phyloP scores from a whole-genome alignment of 257 asterid genomes.

The Eucommia ulmoides region DNA sequence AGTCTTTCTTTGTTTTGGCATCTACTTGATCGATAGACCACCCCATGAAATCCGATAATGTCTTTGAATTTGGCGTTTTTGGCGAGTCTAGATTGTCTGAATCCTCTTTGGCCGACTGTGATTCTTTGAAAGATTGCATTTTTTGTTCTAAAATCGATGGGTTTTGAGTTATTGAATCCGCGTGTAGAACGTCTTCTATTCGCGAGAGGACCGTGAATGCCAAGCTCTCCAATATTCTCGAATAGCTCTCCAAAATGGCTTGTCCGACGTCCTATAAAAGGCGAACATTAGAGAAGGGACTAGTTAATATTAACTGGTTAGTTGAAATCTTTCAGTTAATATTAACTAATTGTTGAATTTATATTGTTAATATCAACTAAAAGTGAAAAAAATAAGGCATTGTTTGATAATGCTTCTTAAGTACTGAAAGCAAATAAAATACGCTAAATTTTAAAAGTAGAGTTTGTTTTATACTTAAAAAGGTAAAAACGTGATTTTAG shows the following conservation, averaged over 20 bases:
- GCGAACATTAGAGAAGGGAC: too few species aligned
- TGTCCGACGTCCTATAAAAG: conserved; percentile 83
- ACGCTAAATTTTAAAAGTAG: neutral
- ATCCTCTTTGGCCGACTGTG: conserved; percentile 3
- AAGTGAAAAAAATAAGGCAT: conserved; percentile 7
- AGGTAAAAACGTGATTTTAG: too few species aligned
- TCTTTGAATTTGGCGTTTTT: conserved; percentile 26
- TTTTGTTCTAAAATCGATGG: conserved; percentile 25
- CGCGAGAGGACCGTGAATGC: conserved; percentile 75
- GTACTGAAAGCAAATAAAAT: neutral
- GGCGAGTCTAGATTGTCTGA: conserved; percentile 15
- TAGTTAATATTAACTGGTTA: too few species aligned
- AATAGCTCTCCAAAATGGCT: conserved; percentile 81
- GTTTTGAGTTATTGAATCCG: conserved; percentile 39
- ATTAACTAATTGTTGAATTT: too few species aligned
- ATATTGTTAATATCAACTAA: too few species aligned
- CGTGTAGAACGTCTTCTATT: conserved; percentile 68
- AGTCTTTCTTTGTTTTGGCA: conserved; percentile 16
- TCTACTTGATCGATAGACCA: conserved; percentile 34
- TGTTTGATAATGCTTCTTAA: neutral
- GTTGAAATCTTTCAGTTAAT: too few species aligned
- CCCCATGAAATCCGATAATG: conserved; percentile 45
- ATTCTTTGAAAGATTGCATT: conserved; percentile 18
- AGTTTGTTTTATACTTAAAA: too few species aligned
- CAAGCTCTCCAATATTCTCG: conserved; percentile 72